A percentile compares a stretch with the other conserved stretches of the same genome.
Evolutionary conservation across 257 asterid species (phyloP).

Genomic region (Jacaranda copaia): DNA sequence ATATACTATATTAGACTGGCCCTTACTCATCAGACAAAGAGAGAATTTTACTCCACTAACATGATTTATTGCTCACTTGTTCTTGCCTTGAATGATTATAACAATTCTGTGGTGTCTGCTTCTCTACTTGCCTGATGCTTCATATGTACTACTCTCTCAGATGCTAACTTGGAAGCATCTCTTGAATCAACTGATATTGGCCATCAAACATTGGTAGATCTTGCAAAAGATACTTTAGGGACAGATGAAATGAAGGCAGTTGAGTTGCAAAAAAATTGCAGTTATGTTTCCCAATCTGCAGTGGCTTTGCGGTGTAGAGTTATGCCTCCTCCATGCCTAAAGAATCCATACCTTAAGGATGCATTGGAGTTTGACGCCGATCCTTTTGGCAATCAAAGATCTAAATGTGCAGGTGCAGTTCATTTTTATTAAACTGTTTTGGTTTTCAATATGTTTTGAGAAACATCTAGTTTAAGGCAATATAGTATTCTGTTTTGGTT

Average conservation of each 20-base stretch:
- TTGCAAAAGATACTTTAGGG: constrained; percentile 38
- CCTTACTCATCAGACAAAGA: constrained; percentile 8
- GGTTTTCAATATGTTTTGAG: constrained; percentile 6
- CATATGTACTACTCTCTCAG: constrained; percentile 41
- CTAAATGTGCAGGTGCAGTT: constrained; percentile 80
- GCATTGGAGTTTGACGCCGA: constrained; percentile 59
- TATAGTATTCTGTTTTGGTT: too few species aligned
- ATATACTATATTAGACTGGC: not conserved
- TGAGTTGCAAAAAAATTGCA: constrained; percentile 51
- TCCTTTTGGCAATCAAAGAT: constrained; percentile 75
- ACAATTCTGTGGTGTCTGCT: not conserved
- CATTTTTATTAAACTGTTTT: not conserved
- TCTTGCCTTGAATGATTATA: not conserved
- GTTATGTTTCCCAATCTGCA: constrained; percentile 94
- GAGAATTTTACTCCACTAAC: constrained; percentile 3
- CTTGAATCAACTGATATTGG: constrained; percentile 41
- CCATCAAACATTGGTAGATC: constrained; percentile 45
- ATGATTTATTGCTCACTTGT: not conserved
- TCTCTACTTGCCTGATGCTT: constrained; percentile 35
- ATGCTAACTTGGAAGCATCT: constrained; percentile 41
- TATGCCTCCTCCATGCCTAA: constrained; percentile 96
- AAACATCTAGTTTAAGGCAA: constrained; percentile 24
- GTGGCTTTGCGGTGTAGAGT: constrained; percentile 95
- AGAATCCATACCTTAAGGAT: constrained; percentile 76
- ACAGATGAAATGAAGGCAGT: constrained; percentile 45